Evolutionary conservation across 2,329 filamentous ascomycete genomes (phyloP).

Genomic region (Penicillium palitans): DNA sequence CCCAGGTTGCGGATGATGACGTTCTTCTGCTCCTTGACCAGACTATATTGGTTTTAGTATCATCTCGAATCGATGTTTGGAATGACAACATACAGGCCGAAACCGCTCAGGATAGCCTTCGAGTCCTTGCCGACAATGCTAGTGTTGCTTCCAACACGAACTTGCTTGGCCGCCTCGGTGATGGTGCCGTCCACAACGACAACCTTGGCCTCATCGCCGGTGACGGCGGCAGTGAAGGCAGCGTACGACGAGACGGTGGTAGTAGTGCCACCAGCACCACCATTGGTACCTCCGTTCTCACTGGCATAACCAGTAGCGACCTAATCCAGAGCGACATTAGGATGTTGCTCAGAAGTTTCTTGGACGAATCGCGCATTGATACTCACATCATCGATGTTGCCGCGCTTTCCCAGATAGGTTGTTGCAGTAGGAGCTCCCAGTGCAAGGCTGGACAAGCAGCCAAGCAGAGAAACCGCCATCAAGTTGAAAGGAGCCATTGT

Average conservation of each 20-base stretch:
- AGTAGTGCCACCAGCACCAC: conserved; percentile 56
- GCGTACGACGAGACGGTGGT: conserved; percentile 56
- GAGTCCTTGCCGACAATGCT: conserved; percentile 54
- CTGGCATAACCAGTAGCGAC: conserved; percentile 48
- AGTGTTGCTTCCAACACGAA: conserved; percentile 53
- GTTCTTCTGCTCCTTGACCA: conserved; percentile 58
- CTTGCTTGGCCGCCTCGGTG: conserved; percentile 44
- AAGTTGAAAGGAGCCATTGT: conserved; percentile 29
- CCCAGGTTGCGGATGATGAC: conserved; percentile 65
- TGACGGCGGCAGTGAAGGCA: conserved; percentile 52
- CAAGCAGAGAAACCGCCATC: conserved; percentile 24
- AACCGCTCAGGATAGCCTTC: conserved; percentile 57
- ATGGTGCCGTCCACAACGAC: conserved; percentile 52
- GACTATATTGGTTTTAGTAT: conserved; percentile 39
- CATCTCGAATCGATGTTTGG: conserved; percentile 24
- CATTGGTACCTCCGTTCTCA: conserved; percentile 55
- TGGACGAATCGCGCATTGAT: neutral
- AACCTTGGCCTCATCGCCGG: conserved; percentile 48
- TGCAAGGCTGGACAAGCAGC: conserved; percentile 27
- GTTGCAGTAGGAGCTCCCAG: conserved; percentile 31
- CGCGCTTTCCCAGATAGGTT: conserved; percentile 27
- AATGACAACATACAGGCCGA: conserved; percentile 27
- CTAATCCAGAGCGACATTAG: neutral
- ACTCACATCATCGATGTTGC: conserved; percentile 27
- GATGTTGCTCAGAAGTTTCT: neutral